Base-by-base conservation (phyloP, 2,329 filamentous ascomycete species). In the Didymella exigua region DNA sequence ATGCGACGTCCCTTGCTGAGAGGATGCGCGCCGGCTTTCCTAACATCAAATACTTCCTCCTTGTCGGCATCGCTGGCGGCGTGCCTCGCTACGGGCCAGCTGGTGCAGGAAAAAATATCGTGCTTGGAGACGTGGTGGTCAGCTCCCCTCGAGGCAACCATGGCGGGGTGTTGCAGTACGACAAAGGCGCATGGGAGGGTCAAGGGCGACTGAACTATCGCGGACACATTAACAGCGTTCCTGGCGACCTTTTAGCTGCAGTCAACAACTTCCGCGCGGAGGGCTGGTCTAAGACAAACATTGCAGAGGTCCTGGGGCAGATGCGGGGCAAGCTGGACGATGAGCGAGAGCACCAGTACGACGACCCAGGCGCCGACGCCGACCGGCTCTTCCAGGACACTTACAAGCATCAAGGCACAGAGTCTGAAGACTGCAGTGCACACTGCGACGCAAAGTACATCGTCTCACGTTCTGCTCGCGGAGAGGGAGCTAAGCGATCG, bases 11-110 rank as follows among this genome's bases (percentile, higher is more conserved):
- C 18, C 41, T 43, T 23, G 41, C 41, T 14, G 50, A 43, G 24
- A 57, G 51, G 42, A 60, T 64, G 57, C 43, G 45, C 29, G 33
- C 26, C 48, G 50, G 44, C 2, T 62, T 60, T 27, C 53, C 54
- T 4, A 56, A 56, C 33, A 61, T 64, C 43, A 54, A 48, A 16
- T 59, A 51, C 33, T 59, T 62, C 38, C 16, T 65, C 1, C 23
- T 63, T 1, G 63, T 67, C 16, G 58, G 63, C n/a, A 67, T 66
- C 34, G 60, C 42, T 53, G 58, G 63, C n/a, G 63, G 65, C 4
- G 60, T 61, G 3, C 63, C 58, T 27, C 44, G 41, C 13, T 61
- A 65, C 33, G 56, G 60, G 16, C 52, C 55, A 31, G 30, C 57
- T 19, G 50, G 62, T 43, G 57, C 51, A 34, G 47, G 3, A 6